phyloP scores from a whole-genome alignment of 2,329 filamentous ascomycete genomes.

The Didymellaceae sp. region DNA sequence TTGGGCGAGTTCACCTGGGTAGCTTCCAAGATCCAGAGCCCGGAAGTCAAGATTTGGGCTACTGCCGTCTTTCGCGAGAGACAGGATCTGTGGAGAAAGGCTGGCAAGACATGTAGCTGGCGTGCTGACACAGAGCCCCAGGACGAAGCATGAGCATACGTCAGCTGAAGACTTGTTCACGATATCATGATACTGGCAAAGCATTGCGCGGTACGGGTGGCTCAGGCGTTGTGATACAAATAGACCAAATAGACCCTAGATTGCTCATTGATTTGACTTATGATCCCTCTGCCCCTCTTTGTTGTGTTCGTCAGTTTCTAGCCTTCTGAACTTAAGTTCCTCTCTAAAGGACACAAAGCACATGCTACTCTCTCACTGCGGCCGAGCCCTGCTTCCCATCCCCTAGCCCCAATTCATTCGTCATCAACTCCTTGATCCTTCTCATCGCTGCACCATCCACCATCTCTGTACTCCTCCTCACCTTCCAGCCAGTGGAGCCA shows the following conservation, averaged over 20 bases:
- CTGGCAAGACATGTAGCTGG: constrained; percentile 45
- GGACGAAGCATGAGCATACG: constrained; percentile 9
- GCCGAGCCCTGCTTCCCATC: neutral
- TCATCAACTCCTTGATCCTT: constrained; percentile 28
- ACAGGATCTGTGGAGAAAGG: constrained; percentile 70
- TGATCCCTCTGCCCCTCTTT: neutral
- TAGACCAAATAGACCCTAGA: constrained; percentile 18
- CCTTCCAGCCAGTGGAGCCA: constrained; percentile 14
- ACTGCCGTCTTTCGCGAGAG: constrained; percentile 78
- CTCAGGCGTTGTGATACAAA: constrained; percentile 7
- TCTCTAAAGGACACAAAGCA: too few relatives aligned
- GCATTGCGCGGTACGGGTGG: constrained; percentile 1
- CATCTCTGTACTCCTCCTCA: constrained; percentile 39
- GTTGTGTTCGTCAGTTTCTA: neutral
- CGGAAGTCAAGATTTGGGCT: constrained; percentile 83
- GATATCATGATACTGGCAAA: constrained; percentile 7
- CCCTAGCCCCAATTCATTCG: neutral
- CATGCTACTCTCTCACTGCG: neutral
- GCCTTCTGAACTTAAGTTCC: neutral
- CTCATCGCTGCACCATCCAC: constrained; percentile 37
- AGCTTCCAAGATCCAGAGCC: constrained; percentile 71
- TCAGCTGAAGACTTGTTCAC: neutral
- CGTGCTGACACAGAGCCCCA: constrained; percentile 34
- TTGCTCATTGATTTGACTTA: constrained; percentile 3
- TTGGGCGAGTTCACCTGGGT: constrained; percentile 88